Evolutionary conservation across 225 moss, liverwort and hornwort genomes (phyloP).

Genomic region (Bryum argenteum): DNA sequence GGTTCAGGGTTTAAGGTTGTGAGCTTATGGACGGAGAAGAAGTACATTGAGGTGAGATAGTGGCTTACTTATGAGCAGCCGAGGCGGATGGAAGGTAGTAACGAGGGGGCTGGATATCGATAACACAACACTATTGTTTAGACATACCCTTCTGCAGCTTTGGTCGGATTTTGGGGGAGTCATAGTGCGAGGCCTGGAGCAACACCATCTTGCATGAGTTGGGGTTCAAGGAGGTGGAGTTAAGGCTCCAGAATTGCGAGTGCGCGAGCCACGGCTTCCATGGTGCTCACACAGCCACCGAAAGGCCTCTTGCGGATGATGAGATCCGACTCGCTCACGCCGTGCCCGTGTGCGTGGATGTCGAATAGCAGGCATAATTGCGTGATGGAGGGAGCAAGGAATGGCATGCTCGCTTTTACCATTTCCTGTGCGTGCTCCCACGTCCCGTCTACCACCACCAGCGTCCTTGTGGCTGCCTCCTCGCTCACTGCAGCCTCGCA

Average conservation of each 20-base stretch:
- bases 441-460: conserved; percentile 78
- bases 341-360: conserved; percentile 52
- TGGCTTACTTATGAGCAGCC: conserved; percentile 2
- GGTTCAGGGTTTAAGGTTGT: no score
- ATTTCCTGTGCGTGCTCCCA: conserved; percentile 97
- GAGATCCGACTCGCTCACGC: conserved; percentile 70
- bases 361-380: conserved; percentile 86
- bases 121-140: not conserved
- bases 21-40: no score
- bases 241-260: conserved; percentile 63
- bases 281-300: conserved; percentile 87
- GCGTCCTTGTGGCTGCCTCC: not conserved
- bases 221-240: conserved; percentile 49
- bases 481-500: conserved; percentile 1
- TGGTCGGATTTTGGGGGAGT: conserved; percentile 51
- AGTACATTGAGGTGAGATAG: no score
- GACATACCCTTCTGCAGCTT: conserved; percentile 61
- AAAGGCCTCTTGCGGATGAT: conserved; percentile 86
- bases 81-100: not conserved
- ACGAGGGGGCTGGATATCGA: not conserved
- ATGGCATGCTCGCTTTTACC: conserved; percentile 84
- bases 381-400: conserved; percentile 55
- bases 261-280: conserved; percentile 82
- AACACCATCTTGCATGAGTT: conserved; percentile 75
- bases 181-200: conserved; percentile 60